phyloP scores from a whole-genome alignment of 2,329 filamentous ascomycete genomes.

The Curvularia spicifera region DNA sequence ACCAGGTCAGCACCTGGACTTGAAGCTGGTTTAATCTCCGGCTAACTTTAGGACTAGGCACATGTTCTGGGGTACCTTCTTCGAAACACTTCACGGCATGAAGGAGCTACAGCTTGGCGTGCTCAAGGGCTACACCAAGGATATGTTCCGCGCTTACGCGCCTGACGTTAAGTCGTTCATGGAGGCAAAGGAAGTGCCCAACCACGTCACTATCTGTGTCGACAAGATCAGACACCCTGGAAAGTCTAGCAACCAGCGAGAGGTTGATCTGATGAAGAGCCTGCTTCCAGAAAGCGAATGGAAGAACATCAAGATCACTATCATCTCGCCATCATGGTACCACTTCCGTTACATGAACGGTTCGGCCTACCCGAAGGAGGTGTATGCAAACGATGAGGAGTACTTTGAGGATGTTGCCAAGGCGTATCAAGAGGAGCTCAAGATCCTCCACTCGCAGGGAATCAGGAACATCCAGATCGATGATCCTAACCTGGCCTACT shows the following conservation, averaged over 20 bases:
- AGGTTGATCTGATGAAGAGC: slow-evolving; percentile 66
- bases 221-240: slow-evolving; percentile 65
- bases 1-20: slow-evolving; percentile 31
- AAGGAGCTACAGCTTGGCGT: slow-evolving; percentile 55
- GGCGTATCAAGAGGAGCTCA: slow-evolving; percentile 56
- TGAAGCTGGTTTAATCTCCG: neutral
- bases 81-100: slow-evolving; percentile 62
- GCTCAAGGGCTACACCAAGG: slow-evolving; percentile 56
- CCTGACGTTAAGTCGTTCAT: slow-evolving; percentile 69
- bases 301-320: slow-evolving; percentile 71
- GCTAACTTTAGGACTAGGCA: slow-evolving; percentile 41
- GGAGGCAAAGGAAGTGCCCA: slow-evolving; percentile 61
- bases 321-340: slow-evolving; percentile 72
- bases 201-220: slow-evolving; percentile 63
- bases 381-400: slow-evolving; percentile 55
- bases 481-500: slow-evolving; percentile 56
- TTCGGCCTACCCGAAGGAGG: slow-evolving; percentile 54
- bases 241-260: slow-evolving; percentile 61
- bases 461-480: slow-evolving; percentile 58
- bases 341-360: slow-evolving; percentile 68
- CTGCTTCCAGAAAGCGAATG: slow-evolving; percentile 66
- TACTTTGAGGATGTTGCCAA: slow-evolving; percentile 57
- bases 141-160: slow-evolving; percentile 64
- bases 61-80: slow-evolving; percentile 65
- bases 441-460: slow-evolving; percentile 54